Conservation (phyloP, 495 filamentous ascomycete genomes). For the Articulospora tetracladia region DNA sequence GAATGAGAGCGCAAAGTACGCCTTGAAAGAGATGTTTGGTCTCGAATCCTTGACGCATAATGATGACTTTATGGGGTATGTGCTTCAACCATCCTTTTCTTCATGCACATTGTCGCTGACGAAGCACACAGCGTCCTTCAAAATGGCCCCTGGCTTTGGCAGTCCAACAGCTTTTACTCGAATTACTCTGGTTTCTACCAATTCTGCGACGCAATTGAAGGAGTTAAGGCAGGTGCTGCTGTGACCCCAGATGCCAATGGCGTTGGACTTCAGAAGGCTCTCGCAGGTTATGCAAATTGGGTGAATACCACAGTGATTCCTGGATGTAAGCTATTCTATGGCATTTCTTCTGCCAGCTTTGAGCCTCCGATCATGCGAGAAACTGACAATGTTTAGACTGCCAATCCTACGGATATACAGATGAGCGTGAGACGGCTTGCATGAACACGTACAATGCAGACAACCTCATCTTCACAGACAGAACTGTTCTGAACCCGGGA, state of each 20-base stretch:
- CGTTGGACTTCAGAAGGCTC: slow-evolving; percentile 51
- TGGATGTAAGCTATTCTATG: slow-evolving; percentile 36
- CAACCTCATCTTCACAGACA: slow-evolving; percentile 54
- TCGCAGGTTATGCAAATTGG: slow-evolving; percentile 51
- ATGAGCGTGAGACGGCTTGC: slow-evolving; percentile 45
- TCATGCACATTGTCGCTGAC: slow-evolving; percentile 10
- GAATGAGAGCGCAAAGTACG: slow-evolving; percentile 37
- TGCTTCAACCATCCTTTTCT: slow-evolving; percentile 1
- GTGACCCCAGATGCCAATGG: slow-evolving; percentile 36
- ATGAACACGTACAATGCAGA: slow-evolving; percentile 54
- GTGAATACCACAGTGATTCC: slow-evolving; percentile 43
- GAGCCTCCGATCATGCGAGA: no score
- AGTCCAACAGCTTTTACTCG: slow-evolving; percentile 43
- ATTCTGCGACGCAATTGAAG: slow-evolving; percentile 51
- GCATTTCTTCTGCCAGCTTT: no score
- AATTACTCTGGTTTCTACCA: slow-evolving; percentile 48
- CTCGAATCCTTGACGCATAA: slow-evolving; percentile 48
- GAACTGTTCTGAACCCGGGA: slow-evolving; percentile 41
- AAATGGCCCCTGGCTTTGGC: slow-evolving; percentile 56
- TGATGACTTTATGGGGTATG: slow-evolving; percentile 55
- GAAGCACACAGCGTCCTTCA: slow-evolving; percentile 36
- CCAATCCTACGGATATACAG: slow-evolving; percentile 42
- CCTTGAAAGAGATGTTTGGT: slow-evolving; percentile 56
- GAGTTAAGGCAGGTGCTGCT: slow-evolving; percentile 30
- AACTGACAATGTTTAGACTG: slow-evolving; percentile 15